Evolutionary conservation across 768 basidiomycete genomes (phyloP).

Genomic region (Mycena leptocephala): DNA sequence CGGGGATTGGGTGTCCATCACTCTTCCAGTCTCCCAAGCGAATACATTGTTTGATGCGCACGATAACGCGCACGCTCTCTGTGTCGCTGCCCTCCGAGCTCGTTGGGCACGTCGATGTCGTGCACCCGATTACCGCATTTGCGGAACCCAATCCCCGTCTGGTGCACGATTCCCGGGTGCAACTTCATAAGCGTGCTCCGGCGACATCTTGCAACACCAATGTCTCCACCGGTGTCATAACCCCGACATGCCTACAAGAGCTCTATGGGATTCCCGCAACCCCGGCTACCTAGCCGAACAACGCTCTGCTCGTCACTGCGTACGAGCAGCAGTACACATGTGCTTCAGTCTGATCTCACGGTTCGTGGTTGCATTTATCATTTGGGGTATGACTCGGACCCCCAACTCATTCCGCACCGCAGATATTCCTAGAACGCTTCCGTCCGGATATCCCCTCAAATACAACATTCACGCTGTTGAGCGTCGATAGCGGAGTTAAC

Average conservation of each 20-base stretch:
- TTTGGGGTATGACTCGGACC: neutral
- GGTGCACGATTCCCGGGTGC: too few relatives aligned
- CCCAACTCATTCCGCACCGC: neutral
- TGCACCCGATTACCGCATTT: too few relatives aligned
- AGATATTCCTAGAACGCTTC: neutral
- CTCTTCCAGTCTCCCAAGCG: neutral
- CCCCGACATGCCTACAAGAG: neutral
- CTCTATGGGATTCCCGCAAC: neutral
- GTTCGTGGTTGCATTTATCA: neutral
- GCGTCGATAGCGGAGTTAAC: neutral
- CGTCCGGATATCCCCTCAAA: too few relatives aligned
- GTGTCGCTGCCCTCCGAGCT: too few relatives aligned
- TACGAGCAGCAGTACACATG: neutral
- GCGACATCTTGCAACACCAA: too few relatives aligned
- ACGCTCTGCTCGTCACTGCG: neutral
- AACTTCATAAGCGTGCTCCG: too few relatives aligned
- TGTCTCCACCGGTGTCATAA: neutral
- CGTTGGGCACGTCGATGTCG: too few relatives aligned
- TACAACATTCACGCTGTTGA: neutral
- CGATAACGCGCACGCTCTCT: too few relatives aligned
- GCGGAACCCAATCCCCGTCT: too few relatives aligned
- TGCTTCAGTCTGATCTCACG: neutral
- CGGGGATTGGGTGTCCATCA: neutral
- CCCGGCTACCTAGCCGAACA: neutral
- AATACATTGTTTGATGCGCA: neutral